phyloP scores from a whole-genome alignment of 257 asterid genomes.

The Solanum chmielewskii region DNA sequence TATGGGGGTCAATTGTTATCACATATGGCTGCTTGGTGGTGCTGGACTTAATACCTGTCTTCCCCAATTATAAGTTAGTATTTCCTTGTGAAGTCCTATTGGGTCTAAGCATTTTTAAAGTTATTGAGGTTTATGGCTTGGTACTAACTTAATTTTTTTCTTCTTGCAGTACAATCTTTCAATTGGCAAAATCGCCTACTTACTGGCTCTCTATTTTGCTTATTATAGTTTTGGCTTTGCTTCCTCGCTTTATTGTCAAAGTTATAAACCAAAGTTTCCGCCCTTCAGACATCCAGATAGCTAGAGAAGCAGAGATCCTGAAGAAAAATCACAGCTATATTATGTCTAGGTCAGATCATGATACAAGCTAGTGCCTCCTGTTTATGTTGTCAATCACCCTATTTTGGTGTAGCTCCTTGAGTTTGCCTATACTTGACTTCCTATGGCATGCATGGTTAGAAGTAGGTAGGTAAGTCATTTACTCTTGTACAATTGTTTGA shows the following conservation, averaged over 20 bases:
- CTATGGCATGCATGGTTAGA: conserved; percentile 13
- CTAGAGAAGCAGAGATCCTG: conserved; percentile 90
- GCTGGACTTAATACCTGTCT: conserved; percentile 64
- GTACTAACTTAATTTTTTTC: background rate
- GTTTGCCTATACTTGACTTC: conserved; percentile 14
- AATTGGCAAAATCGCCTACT: conserved; percentile 54
- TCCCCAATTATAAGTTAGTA: conserved; percentile 85
- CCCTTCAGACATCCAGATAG: conserved; percentile 91
- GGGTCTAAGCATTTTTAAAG: background rate
- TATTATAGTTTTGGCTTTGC: conserved; percentile 66
- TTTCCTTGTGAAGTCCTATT: background rate
- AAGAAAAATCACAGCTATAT: conserved; percentile 26
- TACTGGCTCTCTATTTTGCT: conserved; percentile 91
- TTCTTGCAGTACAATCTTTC: conserved; percentile 77
- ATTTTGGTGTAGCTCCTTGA: conserved; percentile 8
- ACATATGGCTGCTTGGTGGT: conserved; percentile 30
- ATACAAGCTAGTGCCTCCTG: conserved; percentile 31
- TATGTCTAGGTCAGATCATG: conserved; percentile 34
- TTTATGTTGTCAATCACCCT: conserved; percentile 9
- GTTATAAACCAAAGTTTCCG: conserved; percentile 62
- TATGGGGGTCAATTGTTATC: conserved; percentile 79
- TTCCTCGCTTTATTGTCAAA: conserved; percentile 77
- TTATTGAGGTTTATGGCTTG: background rate
- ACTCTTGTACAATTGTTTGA: background rate
- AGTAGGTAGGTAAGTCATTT: conserved; percentile 16